Evolutionary conservation across 805 yeast genomes (phyloP).

Genomic region (Grigorovia transvaalensis): DNA sequence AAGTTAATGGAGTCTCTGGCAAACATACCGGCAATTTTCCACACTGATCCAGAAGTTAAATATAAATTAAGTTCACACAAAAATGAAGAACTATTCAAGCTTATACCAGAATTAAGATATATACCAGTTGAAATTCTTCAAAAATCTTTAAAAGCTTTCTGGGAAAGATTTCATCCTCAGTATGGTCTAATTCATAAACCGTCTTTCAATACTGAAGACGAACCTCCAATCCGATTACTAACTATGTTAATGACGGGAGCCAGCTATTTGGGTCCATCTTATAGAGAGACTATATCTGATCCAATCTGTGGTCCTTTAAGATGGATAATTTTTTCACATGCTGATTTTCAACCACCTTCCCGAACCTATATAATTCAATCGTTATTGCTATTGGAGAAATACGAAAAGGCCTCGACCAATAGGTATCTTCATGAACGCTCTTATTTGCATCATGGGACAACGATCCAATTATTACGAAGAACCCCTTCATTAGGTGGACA

Average conservation of each 20-base stretch:
- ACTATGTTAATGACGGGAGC: constrained; percentile 51
- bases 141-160: constrained; percentile 30
- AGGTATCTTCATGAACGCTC: constrained; percentile 71
- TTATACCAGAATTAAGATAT: constrained; percentile 16
- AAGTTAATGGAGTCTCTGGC: constrained; percentile 11
- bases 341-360: constrained; percentile 69
- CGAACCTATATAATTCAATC: constrained; percentile 68
- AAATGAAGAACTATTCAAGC: constrained; percentile 5
- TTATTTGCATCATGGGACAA: constrained; percentile 79
- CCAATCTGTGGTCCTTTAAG: constrained; percentile 43
- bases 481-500: constrained; percentile 70
- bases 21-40: constrained; percentile 14
- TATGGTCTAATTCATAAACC: constrained; percentile 39
- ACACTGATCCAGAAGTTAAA: constrained; percentile 14
- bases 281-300: constrained; percentile 20
- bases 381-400: constrained; percentile 61
- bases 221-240: constrained; percentile 42
- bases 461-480: constrained; percentile 66
- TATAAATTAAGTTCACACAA: constrained; percentile 10
- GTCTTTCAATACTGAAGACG: constrained; percentile 38
- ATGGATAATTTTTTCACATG: constrained; percentile 58
- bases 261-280: constrained; percentile 28
- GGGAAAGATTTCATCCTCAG: constrained; percentile 49
- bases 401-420: constrained; percentile 63
- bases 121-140: constrained; percentile 10